phyloP scores from a whole-genome alignment of 2,329 filamentous ascomycete genomes.

The Alternaria infectoria region DNA sequence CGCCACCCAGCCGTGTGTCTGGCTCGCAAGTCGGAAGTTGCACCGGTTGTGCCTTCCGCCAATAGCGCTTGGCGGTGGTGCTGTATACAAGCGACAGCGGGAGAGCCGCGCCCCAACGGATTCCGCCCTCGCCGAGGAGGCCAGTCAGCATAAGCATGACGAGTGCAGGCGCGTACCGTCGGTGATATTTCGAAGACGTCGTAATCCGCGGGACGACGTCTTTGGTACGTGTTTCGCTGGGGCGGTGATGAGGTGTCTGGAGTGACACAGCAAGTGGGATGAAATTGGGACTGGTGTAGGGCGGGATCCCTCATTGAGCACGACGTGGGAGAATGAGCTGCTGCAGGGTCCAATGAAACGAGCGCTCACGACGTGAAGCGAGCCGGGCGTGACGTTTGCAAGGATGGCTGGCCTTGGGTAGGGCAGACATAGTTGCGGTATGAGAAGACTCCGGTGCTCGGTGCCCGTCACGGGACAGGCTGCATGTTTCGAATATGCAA shows the following conservation, averaged over 20 bases:
- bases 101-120: constrained; percentile 15
- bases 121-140: constrained; percentile 10
- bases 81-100: constrained; percentile 16
- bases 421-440: constrained; percentile 7
- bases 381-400: not conserved
- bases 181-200: not conserved
- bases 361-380: constrained; percentile 8
- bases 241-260: constrained; percentile 11
- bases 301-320: constrained; percentile 15
- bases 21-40: constrained; percentile 12
- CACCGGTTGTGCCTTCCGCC: constrained; percentile 19
- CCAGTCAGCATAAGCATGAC: constrained; percentile 14
- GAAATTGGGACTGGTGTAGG: constrained; percentile 9
- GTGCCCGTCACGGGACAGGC: constrained; percentile 25
- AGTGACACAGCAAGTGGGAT: constrained; percentile 22
- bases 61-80: constrained; percentile 20
- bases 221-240: not conserved
- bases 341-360: constrained; percentile 39
- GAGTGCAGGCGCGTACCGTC: constrained; percentile 5
- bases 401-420: constrained; percentile 11
- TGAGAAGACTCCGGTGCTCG: constrained; percentile 20
- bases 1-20: constrained; percentile 10
- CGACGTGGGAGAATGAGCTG: constrained; percentile 21
- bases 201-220: not conserved
- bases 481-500: constrained; percentile 14